Conservation (phyloP, 352 stramenopile species). For the Phytophthora citricola region DNA sequence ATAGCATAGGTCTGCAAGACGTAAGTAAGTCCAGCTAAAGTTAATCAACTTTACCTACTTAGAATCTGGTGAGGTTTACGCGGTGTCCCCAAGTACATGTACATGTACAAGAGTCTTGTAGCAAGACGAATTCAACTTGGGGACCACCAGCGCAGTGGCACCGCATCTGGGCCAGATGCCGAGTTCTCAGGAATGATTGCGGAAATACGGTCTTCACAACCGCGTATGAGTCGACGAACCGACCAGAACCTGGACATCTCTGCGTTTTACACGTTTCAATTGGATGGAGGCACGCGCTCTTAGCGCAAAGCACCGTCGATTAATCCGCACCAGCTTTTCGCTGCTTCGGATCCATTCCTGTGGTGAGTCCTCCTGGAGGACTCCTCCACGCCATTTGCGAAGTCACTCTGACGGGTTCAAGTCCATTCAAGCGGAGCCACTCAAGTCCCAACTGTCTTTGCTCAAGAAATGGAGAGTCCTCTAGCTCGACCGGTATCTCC, state of each 20-base stretch:
- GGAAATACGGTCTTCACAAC: constrained; percentile 26
- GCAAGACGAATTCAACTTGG: too few species aligned
- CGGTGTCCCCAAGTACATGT: too few species aligned
- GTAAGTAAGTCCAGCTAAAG: too few species aligned
- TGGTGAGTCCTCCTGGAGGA: not conserved
- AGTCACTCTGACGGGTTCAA: constrained; percentile 2
- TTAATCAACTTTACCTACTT: too few species aligned
- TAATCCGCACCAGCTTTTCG: constrained; percentile 6
- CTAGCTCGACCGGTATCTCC: constrained; percentile 15
- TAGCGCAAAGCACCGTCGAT: constrained; percentile 6
- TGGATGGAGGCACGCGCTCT: constrained; percentile 21
- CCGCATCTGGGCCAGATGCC: too few species aligned
- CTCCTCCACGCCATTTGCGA: constrained; percentile 4
- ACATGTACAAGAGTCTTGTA: too few species aligned
- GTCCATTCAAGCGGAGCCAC: constrained; percentile 3
- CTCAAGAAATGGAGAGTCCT: constrained; percentile 26
- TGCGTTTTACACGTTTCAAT: constrained; percentile 6
- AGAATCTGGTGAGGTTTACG: too few species aligned
- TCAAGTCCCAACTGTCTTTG: not conserved
- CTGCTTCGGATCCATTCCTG: constrained; percentile 7
- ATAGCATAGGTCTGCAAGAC: too few species aligned
- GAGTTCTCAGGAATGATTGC: constrained; percentile 16
- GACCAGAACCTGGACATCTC: constrained; percentile 17
- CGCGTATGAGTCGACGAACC: constrained; percentile 11
- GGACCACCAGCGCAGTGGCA: too few species aligned